phyloP scores from a whole-genome alignment of 225 moss, liverwort and hornwort species.

The Lunularia cruciata region DNA sequence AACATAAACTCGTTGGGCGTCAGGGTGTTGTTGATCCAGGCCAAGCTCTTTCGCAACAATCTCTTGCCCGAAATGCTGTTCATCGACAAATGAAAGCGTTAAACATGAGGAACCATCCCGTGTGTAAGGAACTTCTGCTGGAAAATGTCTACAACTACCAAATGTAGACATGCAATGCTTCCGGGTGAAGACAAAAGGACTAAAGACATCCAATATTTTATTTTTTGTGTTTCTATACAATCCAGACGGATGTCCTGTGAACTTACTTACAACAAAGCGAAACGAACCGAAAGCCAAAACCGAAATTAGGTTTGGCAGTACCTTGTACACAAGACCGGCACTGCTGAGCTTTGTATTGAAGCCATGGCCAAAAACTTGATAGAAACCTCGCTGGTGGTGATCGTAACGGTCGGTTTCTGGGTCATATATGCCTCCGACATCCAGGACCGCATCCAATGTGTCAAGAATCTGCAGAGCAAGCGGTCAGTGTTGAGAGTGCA shows the following conservation, averaged over 20 bases:
- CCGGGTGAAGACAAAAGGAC: background rate
- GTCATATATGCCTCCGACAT: conserved; percentile 81
- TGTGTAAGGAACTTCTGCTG: too few species aligned
- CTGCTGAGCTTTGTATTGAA: conserved; percentile 91
- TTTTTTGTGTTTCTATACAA: too few species aligned
- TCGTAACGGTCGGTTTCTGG: conserved; percentile 81
- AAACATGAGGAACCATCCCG: too few species aligned
- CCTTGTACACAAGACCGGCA: conserved; percentile 98
- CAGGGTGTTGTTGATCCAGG: conserved; percentile 61
- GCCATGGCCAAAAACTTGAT: conserved; percentile 74
- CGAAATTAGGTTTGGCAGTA: conserved; percentile 6
- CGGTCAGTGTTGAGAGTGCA: background rate
- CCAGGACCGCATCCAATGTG: conserved; percentile 83
- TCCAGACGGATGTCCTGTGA: too few species aligned
- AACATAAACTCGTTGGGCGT: conserved; percentile 78
- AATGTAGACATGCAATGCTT: background rate
- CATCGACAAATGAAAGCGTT: background rate
- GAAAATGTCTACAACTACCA: background rate
- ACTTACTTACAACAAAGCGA: background rate
- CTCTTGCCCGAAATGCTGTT: conserved; percentile 60
- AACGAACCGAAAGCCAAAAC: background rate
- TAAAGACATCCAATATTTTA: too few species aligned
- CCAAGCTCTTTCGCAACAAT: conserved; percentile 71
- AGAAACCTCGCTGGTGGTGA: conserved; percentile 95
- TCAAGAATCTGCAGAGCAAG: conserved; percentile 61